These are phyloP conservation scores for Lachancea nothofagi DNA, from an alignment of 805 yeast species.

Conservation along the genomic window DNA sequence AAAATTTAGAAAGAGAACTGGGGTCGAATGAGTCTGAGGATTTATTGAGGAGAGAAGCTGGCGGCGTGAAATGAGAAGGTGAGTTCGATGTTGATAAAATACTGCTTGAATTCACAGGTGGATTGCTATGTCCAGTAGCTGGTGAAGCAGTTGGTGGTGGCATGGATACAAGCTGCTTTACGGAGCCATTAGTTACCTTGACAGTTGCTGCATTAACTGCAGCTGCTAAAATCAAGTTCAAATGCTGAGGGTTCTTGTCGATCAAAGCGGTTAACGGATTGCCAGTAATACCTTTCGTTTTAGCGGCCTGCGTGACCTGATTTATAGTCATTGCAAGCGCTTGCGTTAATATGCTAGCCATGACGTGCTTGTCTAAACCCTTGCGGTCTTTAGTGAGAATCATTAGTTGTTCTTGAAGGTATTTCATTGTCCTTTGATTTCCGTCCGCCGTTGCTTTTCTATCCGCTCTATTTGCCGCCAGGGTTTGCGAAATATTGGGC, in stretches of 20 bases:
- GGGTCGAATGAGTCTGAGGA: constrained; percentile 30
- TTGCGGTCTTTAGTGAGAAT: constrained; percentile 72
- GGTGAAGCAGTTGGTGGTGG: constrained; percentile 19
- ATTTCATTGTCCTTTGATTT: constrained; percentile 58
- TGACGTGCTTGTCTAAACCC: constrained; percentile 71
- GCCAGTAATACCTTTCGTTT: constrained; percentile 73
- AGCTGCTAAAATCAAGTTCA: constrained; percentile 70
- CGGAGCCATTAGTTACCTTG: constrained; percentile 52
- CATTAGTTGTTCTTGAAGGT: constrained; percentile 81
- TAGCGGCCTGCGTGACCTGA: constrained; percentile 82
- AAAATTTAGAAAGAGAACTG: constrained; percentile 32
- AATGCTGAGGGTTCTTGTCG: constrained; percentile 75
- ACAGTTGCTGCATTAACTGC: constrained; percentile 75
- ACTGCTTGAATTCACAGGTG: constrained; percentile 8
- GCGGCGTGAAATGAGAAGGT: background rate
- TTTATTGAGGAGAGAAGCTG: constrained; percentile 2
- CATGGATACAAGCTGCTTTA: constrained; percentile 37
- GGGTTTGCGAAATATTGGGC: constrained; percentile 34
- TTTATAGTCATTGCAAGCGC: constrained; percentile 92
- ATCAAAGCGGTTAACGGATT: constrained; percentile 73
- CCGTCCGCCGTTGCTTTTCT: constrained; percentile 31
- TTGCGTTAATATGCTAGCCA: constrained; percentile 79
- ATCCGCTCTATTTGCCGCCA: constrained; percentile 30
- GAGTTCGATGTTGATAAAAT: background rate
- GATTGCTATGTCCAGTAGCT: constrained; percentile 1